Percentiles rank a stretch among this genome's conserved stretches.
Evolutionary conservation across 495 filamentous ascomycete genomes (phyloP).

Genomic region (Lichina pygmaea): DNA sequence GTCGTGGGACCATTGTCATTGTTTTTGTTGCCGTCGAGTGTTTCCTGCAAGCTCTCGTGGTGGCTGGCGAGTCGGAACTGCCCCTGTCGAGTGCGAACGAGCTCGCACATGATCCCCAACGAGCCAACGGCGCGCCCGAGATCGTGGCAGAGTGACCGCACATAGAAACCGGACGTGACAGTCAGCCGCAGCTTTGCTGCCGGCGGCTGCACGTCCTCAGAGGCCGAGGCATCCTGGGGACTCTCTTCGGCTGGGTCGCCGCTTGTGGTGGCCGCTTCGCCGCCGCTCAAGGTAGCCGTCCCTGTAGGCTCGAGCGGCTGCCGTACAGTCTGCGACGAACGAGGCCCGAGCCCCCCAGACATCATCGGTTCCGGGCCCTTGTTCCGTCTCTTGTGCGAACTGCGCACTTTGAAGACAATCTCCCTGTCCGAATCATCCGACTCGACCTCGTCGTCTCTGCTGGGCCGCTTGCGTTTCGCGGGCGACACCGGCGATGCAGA

Average conservation of each 20-base stretch:
- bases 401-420: background rate
- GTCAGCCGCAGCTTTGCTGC: slow-evolving; percentile 71
- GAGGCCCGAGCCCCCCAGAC: background rate
- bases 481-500: background rate
- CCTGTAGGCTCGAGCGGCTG: too few relatives aligned
- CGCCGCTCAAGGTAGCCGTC: too few relatives aligned
- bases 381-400: background rate
- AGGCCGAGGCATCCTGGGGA: too few relatives aligned
- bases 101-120: slow-evolving; percentile 61
- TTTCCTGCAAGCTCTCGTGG: too few relatives aligned
- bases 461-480: background rate
- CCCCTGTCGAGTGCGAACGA: slow-evolving; percentile 58
- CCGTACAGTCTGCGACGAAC: too few relatives aligned
- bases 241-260: too few relatives aligned
- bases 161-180: slow-evolving; percentile 90
- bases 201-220: slow-evolving; percentile 21
- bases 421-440: background rate
- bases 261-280: too few relatives aligned
- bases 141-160: slow-evolving; percentile 79
- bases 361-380: background rate
- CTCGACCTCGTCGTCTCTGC: background rate
- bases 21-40: slow-evolving; percentile 1
- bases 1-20: too few relatives aligned
- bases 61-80: slow-evolving; percentile 32
- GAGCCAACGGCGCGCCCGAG: slow-evolving; percentile 62